These are phyloP conservation scores for Vitellaria paradoxa DNA, from an alignment of 179 eudicot genomes.

Conservation along the genomic window DNA sequence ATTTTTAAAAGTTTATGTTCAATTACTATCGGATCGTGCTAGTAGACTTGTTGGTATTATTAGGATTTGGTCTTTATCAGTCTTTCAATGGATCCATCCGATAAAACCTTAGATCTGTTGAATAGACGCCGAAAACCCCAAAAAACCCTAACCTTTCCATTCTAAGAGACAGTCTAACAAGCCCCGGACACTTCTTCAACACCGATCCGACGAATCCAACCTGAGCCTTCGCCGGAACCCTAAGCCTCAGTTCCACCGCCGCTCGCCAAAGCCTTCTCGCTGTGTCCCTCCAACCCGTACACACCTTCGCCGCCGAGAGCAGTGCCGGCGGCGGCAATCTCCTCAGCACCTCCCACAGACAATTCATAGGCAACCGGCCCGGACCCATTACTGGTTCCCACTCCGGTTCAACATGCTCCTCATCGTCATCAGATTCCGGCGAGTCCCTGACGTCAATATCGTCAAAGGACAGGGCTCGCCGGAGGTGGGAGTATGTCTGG, in stretches of 20 bases:
- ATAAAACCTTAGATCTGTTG: slow-evolving; percentile 27
- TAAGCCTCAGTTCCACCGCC: slow-evolving; percentile 75
- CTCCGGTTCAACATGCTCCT: slow-evolving; percentile 19
- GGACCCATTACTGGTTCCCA: slow-evolving; percentile 33
- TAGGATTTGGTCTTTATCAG: background rate
- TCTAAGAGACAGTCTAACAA: slow-evolving; percentile 61
- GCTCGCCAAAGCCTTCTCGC: slow-evolving; percentile 60
- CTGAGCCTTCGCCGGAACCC: slow-evolving; percentile 61
- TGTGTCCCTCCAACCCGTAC: slow-evolving; percentile 77
- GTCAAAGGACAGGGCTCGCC: slow-evolving; percentile 70
- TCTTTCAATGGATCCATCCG: slow-evolving; percentile 9
- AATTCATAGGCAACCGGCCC: slow-evolving; percentile 42
- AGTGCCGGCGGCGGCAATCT: slow-evolving; percentile 65
- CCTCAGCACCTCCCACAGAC: slow-evolving; percentile 71
- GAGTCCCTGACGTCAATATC: slow-evolving; percentile 37
- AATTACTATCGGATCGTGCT: background rate
- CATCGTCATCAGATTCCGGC: slow-evolving; percentile 27
- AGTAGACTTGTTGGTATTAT: background rate
- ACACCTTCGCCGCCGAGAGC: slow-evolving; percentile 72
- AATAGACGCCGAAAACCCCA: background rate
- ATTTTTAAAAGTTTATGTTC: background rate
- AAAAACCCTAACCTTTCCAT: slow-evolving; percentile 74
- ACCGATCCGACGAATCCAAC: slow-evolving; percentile 67
- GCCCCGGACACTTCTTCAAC: slow-evolving; percentile 65
- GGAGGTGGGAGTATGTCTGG: slow-evolving; percentile 27